Base-by-base conservation (phyloP, 177 flowering plant genomes). In the Vitis hybrid region DNA sequence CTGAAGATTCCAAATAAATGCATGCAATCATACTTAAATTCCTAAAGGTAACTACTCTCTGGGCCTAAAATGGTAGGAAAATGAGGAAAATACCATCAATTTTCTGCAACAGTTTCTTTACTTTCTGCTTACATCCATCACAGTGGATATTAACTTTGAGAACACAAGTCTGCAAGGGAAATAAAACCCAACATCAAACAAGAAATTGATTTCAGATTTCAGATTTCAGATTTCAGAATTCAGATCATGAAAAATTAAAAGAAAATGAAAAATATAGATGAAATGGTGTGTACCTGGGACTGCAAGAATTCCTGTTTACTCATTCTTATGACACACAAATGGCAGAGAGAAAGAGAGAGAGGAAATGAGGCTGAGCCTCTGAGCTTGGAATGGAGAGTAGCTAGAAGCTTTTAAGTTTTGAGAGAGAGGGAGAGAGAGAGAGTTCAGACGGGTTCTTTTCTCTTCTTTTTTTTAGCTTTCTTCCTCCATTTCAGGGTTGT, bases 71-170 rank as follows among this genome's bases (percentile, higher is more conserved):
- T 8, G 24, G 56, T 2, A 68, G 19, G 55, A 8, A 21, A 14
- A 21, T 7, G 19, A 61, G 32, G 35, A 51, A 56, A 68, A 18
- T 72, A 86, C 93, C 91, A n/a, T 87, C 90, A 60, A 87, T 76
- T 78, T 87, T 89, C 73, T 81, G 82, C 72, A 89, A 65, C 7
- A 71, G 59, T 66, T 86, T 89, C 79, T 74, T 83, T 12, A 89
- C 81, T 76, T 89, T 89, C 56, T 82, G 76, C 78, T 80, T 81
- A 68, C 91, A 87, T 1, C 91, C 90, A 81, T 86, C 88, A 77
- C 93, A 89, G 80, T 86, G 84, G 56, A 89, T 82, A 60, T 82
- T 84, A 59, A 89, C 89, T 70, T 75, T 84, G 2, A 87, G 84
- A 62, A 81, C 86, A 81, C 81, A 84, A 56, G 78, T 79, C 92